Conservation (phyloP, 2,329 filamentous ascomycete species). For the Neurospora crassa region DNA sequence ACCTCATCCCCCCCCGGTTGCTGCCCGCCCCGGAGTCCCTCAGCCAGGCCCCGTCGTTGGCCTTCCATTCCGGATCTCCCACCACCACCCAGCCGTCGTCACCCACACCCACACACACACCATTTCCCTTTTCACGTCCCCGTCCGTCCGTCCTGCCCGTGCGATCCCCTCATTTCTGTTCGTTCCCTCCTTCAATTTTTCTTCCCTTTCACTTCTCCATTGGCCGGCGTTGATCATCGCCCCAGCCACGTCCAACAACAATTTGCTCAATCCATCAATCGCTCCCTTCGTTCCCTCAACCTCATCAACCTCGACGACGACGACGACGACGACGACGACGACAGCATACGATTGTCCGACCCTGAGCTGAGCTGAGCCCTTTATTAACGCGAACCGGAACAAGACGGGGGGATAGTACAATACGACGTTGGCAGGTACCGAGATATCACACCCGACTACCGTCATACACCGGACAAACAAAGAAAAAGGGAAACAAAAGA, state of each 20-base stretch:
- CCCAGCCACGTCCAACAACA: background rate
- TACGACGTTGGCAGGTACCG: conserved; percentile 18
- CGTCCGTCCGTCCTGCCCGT: background rate
- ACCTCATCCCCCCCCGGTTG: background rate
- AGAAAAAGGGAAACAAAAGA: background rate
- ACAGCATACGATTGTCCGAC: background rate
- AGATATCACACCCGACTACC: conserved; percentile 2
- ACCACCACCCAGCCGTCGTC: background rate
- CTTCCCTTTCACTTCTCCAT: background rate
- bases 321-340: background rate
- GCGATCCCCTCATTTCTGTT: background rate
- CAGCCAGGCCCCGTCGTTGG: background rate
- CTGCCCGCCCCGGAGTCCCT: background rate
- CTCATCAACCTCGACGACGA: background rate
- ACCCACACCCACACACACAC: background rate
- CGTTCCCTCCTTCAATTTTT: background rate
- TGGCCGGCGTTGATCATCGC: background rate
- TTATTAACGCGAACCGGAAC: background rate
- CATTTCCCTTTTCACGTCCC: background rate
- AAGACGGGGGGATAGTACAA: background rate
- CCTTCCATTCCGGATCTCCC: background rate
- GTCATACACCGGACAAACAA: background rate
- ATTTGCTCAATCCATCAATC: background rate
- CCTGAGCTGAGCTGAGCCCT: background rate
- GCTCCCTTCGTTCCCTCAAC: background rate